Percentiles rank a stretch among this genome's conserved stretches.
Conservation (phyloP, 306 rosid species). For the Castanea crenata region DNA sequence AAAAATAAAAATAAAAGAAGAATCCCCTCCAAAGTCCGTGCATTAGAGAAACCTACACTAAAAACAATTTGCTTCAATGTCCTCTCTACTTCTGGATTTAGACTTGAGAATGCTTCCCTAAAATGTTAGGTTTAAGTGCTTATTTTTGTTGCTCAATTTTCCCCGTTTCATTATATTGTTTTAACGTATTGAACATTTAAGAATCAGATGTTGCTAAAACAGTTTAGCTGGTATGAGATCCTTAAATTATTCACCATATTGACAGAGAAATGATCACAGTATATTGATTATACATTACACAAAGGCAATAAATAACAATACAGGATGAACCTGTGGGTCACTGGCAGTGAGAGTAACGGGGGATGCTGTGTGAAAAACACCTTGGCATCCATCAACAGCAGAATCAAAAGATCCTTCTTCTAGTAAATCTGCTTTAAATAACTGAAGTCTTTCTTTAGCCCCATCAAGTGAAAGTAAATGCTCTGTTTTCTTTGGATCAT, state of each 20-base stretch:
- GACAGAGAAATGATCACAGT: background rate
- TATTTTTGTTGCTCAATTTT: background rate
- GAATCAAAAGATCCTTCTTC: slow-evolving; percentile 36
- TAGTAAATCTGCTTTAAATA: slow-evolving; percentile 32
- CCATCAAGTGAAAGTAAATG: slow-evolving; percentile 33
- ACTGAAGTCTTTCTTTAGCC: slow-evolving; percentile 32
- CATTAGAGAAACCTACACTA: too few relatives aligned
- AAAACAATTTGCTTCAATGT: too few relatives aligned
- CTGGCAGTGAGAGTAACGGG: slow-evolving; percentile 8
- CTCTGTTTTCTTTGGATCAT: slow-evolving; percentile 24
- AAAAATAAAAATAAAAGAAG: too few relatives aligned
- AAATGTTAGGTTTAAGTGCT: background rate
- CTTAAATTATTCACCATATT: too few relatives aligned
- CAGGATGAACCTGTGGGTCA: slow-evolving; percentile 28
- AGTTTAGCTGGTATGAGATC: too few relatives aligned
- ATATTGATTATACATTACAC: background rate
- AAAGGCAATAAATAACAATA: background rate
- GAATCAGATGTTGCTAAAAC: background rate
- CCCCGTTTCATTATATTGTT: background rate
- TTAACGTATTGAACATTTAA: background rate
- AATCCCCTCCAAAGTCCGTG: too few relatives aligned
- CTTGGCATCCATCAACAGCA: slow-evolving; percentile 23
- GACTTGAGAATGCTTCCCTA: background rate
- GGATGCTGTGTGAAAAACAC: slow-evolving; percentile 37
- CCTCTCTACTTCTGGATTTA: too few relatives aligned